Evolutionary conservation across 352 stramenopile genomes (phyloP), one percentile per base, ranked within the genome.

Genomic region (Pythium biforme): DNA sequence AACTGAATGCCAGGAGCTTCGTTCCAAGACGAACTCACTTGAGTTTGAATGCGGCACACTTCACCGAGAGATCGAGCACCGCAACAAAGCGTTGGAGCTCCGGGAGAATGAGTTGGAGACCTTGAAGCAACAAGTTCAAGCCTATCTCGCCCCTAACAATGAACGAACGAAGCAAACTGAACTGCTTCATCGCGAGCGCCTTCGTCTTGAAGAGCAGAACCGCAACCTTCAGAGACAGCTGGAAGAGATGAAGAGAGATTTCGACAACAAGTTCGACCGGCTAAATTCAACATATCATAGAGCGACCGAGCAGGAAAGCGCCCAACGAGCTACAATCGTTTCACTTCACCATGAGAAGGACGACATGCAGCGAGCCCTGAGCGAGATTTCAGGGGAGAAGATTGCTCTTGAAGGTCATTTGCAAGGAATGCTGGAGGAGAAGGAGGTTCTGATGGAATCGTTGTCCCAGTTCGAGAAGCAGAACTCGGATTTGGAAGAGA

Each of bases 151-250:
- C n/a, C 75, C 78, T 2, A 68, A 84, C 47, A 80, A 79, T 27
- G 79, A 89, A 19, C 66, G 64, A 14, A 79, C 51, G 15, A 86
- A 80, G 60, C 72, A 89, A 62, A 64, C 79, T 20, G 76, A 89
- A 34, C 51, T 87, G 22, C 61, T 87, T 15, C 72, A 90, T 20
- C 61, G 55, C 34, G 78, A 92, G 45, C 71, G 78, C 14, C 39
- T 76, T 12, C 77, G 76, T 10, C 62, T 92, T 10, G 83, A 92
- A 70, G 78, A 89, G 26, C 78, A 87, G 40, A 89, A 86, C 23
- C 70, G 52, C 3, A 66, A 81, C 40, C 53, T 88, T 11, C 66
- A 75, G 34, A 61, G 71, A 26, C 73, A 88, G 26, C 55, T 89
- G 5, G 72, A 86, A 17, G 63, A 56, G 14, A 73, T 75, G 27